These are phyloP conservation scores for Forsythia suspensa DNA, from an alignment of 257 asterid genomes.

Conservation along the genomic window DNA sequence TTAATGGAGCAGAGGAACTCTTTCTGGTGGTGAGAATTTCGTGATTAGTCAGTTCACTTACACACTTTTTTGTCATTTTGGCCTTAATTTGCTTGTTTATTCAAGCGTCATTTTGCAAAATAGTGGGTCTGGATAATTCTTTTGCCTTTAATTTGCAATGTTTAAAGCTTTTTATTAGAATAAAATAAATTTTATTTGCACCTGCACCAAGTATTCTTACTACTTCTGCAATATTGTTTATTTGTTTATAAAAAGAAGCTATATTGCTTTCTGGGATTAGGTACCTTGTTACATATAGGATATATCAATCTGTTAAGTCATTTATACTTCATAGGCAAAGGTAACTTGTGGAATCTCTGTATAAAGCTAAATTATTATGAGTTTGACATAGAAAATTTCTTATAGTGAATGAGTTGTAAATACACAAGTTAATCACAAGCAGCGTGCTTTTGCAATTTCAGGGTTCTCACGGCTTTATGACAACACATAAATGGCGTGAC, in stretches of 20 bases:
- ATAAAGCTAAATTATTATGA: conserved; percentile 3
- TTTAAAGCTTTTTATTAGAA: neutral
- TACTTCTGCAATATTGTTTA: neutral
- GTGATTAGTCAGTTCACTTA: conserved; percentile 13
- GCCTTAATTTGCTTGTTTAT: conserved; percentile 10
- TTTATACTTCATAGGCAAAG: conserved; percentile 6
- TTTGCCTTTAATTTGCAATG: neutral
- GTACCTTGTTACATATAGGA: neutral
- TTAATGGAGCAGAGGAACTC: conserved; percentile 98
- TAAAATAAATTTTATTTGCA: neutral
- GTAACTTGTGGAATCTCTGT: neutral
- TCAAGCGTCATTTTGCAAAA: conserved; percentile 8
- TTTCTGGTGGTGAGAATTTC: conserved; percentile 84
- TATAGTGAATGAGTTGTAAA: conserved; percentile 5
- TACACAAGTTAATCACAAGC: conserved; percentile 14
- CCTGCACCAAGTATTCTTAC: neutral
- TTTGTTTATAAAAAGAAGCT: neutral
- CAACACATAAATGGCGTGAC: conserved; percentile 88
- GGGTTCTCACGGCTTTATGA: conserved; percentile 99
- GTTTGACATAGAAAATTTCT: conserved; percentile 2
- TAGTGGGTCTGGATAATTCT: neutral
- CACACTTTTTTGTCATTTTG: neutral
- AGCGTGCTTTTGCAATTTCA: conserved; percentile 35
- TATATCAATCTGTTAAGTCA: conserved; percentile 1
- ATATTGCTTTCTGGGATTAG: neutral